Evolutionary conservation across 2,329 filamentous ascomycete species (phyloP).

Genomic region (Shiraia sp.): DNA sequence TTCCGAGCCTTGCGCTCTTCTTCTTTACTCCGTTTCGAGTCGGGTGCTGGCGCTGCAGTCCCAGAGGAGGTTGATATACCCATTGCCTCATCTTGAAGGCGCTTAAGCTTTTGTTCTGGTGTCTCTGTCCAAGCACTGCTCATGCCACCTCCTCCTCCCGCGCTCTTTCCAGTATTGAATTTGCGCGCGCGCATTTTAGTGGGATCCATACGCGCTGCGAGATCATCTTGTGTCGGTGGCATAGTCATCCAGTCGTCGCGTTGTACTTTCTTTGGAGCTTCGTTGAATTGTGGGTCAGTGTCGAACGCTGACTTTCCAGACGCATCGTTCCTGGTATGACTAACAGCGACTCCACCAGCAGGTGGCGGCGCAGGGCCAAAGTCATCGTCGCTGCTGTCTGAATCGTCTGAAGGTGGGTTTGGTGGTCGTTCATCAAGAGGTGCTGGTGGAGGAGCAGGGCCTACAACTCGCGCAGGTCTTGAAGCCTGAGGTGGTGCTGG

Average conservation of each 20-base stretch:
- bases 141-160: conserved; percentile 55
- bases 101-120: conserved; percentile 80
- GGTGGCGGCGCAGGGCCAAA: conserved; percentile 52
- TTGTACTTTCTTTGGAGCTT: conserved; percentile 54
- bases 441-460: conserved; percentile 59
- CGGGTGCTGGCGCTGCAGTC: conserved; percentile 20
- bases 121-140: conserved; percentile 85
- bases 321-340: conserved; percentile 14
- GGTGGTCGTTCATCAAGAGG: conserved; percentile 51
- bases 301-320: conserved; percentile 36
- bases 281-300: conserved; percentile 32
- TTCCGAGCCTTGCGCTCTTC: conserved; percentile 53
- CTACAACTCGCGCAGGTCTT: conserved; percentile 49
- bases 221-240: conserved; percentile 54
- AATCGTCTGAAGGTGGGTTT: conserved; percentile 41
- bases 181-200: conserved; percentile 81
- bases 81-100: conserved; percentile 79
- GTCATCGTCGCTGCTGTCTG: conserved; percentile 47
- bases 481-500: conserved; percentile 51
- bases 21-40: conserved; percentile 43
- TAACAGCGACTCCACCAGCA: conserved; percentile 16
- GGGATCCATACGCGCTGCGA: conserved; percentile 71
- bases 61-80: conserved; percentile 61
- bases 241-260: conserved; percentile 71
- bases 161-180: conserved; percentile 73